Conservation (phyloP, 2,329 filamentous ascomycete genomes). For the Fusarium mexicanum region DNA sequence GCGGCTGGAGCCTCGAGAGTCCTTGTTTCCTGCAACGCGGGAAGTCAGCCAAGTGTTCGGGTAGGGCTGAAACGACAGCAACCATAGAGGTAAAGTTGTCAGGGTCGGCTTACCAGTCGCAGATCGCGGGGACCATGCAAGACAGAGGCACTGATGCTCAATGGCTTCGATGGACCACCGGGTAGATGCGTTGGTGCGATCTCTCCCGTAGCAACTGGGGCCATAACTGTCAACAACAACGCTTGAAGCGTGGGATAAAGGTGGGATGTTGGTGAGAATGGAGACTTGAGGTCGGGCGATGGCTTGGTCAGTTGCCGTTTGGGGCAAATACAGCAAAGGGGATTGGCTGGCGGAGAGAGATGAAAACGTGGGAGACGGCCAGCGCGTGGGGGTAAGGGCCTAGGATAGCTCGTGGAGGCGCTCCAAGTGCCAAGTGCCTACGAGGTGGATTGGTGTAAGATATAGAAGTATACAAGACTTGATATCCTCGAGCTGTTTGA, state of each 20-base stretch:
- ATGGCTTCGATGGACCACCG: slow-evolving; percentile 52
- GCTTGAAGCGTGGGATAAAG: slow-evolving; percentile 69
- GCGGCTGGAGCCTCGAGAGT: slow-evolving; percentile 57
- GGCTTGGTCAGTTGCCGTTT: slow-evolving; percentile 48
- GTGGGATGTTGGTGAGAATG: slow-evolving; percentile 51
- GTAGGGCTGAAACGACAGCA: slow-evolving; percentile 36
- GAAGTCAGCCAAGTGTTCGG: slow-evolving; percentile 28
- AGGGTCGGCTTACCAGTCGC: slow-evolving; percentile 60
- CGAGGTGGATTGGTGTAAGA: slow-evolving; percentile 22
- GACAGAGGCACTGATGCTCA: slow-evolving; percentile 63
- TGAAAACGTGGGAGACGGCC: slow-evolving; percentile 40
- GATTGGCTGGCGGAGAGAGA: slow-evolving; percentile 43
- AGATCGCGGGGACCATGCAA: slow-evolving; percentile 67
- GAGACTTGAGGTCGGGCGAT: slow-evolving; percentile 40
- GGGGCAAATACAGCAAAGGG: slow-evolving; percentile 37
- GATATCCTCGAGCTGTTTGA: slow-evolving; percentile 20
- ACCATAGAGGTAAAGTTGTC: neutral
- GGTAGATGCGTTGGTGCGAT: slow-evolving; percentile 56
- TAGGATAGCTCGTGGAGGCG: slow-evolving; percentile 40
- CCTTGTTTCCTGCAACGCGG: slow-evolving; percentile 58
- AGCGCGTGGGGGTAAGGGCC: slow-evolving; percentile 42
- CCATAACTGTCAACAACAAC: slow-evolving; percentile 51
- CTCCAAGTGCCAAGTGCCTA: slow-evolving; percentile 36
- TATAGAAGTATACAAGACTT: slow-evolving; percentile 16
- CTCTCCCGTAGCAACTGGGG: slow-evolving; percentile 60